phyloP scores from a whole-genome alignment of 2,329 filamentous ascomycete genomes.

The Thelonectria olida region DNA sequence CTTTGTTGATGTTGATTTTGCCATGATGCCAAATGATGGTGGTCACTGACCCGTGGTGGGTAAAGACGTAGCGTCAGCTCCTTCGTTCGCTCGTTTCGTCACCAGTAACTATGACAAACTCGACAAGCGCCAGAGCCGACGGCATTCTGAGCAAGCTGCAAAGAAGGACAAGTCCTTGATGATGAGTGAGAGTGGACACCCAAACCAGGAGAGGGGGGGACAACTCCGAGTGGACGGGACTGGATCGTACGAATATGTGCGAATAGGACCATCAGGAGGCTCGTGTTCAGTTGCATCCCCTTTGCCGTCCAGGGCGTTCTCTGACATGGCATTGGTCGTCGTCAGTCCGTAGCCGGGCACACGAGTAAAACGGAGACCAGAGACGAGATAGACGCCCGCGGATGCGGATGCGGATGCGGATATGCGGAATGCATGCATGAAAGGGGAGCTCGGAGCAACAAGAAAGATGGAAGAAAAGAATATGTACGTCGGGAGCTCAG shows the following conservation, averaged over 20 bases:
- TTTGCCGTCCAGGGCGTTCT: not conserved
- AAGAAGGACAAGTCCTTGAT: not conserved
- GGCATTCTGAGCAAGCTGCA: not conserved
- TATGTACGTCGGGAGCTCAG: no score
- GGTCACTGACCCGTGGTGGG: not conserved
- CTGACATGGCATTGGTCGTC: conserved; percentile 13
- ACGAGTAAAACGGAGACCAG: conserved; percentile 22
- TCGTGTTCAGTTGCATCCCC: conserved; percentile 19
- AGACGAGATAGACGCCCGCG: conserved; percentile 23
- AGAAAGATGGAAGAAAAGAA: not conserved
- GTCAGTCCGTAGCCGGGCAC: conserved; percentile 5
- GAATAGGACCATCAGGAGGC: conserved; percentile 5
- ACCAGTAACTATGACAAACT: not conserved
- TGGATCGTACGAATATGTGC: not conserved
- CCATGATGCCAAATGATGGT: not conserved
- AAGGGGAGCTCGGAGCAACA: conserved; percentile 16
- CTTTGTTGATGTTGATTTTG: not conserved
- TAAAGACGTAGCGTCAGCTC: not conserved
- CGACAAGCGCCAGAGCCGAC: conserved; percentile 9
- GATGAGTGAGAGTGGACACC: not conserved
- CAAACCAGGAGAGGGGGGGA: conserved; percentile 5
- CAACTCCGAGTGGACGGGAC: conserved; percentile 14
- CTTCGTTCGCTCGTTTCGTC: not conserved
- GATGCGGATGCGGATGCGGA: conserved; percentile 19
- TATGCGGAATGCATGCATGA: conserved; percentile 20